These are phyloP conservation scores for Fraxinus albicans DNA, from an alignment of 305 asterid genomes.

Conservation along the genomic window DNA sequence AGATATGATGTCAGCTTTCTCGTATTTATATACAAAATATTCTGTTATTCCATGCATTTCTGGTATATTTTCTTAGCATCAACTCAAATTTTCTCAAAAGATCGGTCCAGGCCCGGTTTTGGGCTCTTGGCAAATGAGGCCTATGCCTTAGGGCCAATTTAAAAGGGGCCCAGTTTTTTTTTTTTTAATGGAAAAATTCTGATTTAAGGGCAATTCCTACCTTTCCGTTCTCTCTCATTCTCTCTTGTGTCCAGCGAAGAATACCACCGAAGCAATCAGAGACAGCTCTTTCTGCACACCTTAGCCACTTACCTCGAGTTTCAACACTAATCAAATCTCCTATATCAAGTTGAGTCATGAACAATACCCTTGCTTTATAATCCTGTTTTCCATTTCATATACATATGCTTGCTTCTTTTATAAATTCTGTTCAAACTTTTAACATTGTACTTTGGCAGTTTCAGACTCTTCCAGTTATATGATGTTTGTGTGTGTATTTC, in stretches of 20 bases:
- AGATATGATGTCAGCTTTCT: not conserved
- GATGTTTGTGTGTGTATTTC: constrained; percentile 11
- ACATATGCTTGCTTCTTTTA: not conserved
- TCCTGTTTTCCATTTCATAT: not conserved
- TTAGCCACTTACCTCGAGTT: not conserved
- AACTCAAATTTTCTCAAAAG: not conserved
- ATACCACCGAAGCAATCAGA: not conserved
- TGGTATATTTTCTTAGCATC: not conserved
- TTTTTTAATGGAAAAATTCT: not conserved
- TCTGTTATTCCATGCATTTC: not conserved
- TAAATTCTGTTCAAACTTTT: not conserved
- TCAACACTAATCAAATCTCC: not conserved
- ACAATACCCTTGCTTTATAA: not conserved
- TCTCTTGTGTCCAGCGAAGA: not conserved
- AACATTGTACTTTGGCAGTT: not conserved
- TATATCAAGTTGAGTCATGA: not conserved
- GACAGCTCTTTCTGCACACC: not conserved
- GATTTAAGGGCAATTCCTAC: not conserved
- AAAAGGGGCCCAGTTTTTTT: not conserved
- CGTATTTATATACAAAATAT: not conserved
- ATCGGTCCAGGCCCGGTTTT: not conserved
- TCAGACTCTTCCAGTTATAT: not conserved
- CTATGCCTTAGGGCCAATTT: not conserved
- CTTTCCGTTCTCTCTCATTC: not conserved
- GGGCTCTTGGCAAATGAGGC: not conserved